Evolutionary conservation across 768 basidiomycete genomes (phyloP).

Genomic region (Hericium erinaceus): DNA sequence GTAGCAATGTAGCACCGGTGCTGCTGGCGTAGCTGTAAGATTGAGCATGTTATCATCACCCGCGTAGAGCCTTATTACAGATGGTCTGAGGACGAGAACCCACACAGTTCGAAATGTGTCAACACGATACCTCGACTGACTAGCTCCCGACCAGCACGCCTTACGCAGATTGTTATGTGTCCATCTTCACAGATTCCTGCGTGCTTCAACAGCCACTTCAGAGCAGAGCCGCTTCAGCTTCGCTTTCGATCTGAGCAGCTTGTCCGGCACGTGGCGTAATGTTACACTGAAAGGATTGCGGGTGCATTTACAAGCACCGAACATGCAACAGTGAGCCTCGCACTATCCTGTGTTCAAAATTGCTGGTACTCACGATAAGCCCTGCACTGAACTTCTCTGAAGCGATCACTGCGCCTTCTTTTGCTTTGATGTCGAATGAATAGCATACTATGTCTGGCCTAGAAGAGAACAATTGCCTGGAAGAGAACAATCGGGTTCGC

Average conservation of each 20-base stretch:
- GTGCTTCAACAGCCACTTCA: background rate
- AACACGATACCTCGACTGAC: too few relatives aligned
- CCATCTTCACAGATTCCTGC: background rate
- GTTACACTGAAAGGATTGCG: background rate
- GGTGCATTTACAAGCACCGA: background rate
- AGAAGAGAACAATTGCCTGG: too few relatives aligned
- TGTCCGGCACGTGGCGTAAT: background rate
- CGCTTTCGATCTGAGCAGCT: background rate
- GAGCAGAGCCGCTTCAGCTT: background rate
- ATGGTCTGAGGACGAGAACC: too few relatives aligned
- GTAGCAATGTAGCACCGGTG: too few relatives aligned
- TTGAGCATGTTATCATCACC: too few relatives aligned
- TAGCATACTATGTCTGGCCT: background rate
- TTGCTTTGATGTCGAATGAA: background rate
- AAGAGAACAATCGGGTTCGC: too few relatives aligned
- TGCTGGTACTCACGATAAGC: background rate
- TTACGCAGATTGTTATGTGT: too few relatives aligned
- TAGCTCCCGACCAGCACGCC: too few relatives aligned
- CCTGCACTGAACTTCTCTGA: background rate
- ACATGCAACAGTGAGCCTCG: background rate
- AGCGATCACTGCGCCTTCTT: background rate
- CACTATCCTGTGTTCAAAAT: background rate
- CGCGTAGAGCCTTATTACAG: too few relatives aligned
- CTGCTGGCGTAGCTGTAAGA: too few relatives aligned
- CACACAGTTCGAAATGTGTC: too few relatives aligned